Conservation (phyloP, 441 rosid species). For the Pelargonium myrrhifolium region DNA sequence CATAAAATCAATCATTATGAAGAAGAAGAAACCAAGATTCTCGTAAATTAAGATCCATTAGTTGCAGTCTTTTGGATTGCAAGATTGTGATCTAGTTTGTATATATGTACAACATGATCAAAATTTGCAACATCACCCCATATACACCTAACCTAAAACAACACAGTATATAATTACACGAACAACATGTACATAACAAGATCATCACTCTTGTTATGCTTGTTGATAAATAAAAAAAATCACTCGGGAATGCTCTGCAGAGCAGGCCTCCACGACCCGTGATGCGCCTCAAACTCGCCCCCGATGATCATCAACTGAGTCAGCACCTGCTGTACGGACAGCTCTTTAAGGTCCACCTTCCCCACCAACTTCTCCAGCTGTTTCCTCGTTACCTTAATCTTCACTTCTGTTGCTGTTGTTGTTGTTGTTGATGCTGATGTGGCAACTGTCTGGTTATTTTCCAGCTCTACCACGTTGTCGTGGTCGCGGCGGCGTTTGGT, state of each 20-base stretch:
- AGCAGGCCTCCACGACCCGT: slow-evolving; percentile 50
- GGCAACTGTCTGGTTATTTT: background rate
- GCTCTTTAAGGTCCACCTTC: slow-evolving; percentile 31
- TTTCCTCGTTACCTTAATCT: slow-evolving; percentile 53
- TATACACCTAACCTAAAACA: slow-evolving; percentile 12
- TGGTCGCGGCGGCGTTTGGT: background rate
- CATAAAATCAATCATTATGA: no score
- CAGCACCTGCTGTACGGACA: slow-evolving; percentile 40
- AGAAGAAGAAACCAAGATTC: no score
- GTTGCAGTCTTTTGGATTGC: no score
- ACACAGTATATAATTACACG: background rate
- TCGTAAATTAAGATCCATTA: no score
- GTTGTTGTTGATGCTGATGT: slow-evolving; percentile 8
- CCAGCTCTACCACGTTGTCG: background rate
- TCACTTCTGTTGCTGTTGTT: slow-evolving; percentile 25
- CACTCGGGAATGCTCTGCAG: slow-evolving; percentile 60
- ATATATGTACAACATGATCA: background rate
- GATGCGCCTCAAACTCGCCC: slow-evolving; percentile 22
- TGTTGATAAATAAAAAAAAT: no score
- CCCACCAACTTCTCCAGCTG: slow-evolving; percentile 48
- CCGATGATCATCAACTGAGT: slow-evolving; percentile 27
- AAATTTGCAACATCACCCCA: background rate
- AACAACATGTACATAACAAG: no score
- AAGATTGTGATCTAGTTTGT: background rate
- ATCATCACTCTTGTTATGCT: no score